A percentile compares a stretch with the other conserved stretches of the same genome.
Evolutionary conservation across 257 asterid genomes (phyloP).

Genomic region (Datura wrightii): DNA sequence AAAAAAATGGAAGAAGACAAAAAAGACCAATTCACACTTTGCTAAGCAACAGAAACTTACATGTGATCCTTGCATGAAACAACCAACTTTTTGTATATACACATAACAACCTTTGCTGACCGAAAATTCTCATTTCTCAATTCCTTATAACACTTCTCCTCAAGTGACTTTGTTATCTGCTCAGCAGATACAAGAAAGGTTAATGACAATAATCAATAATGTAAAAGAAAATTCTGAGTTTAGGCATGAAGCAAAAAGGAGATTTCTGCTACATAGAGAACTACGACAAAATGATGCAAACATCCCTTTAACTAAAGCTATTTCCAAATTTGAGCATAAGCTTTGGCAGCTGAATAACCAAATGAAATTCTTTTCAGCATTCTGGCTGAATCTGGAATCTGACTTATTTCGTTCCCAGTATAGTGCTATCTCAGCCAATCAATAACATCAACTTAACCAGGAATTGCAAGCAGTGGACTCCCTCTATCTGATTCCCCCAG

Average conservation of each 20-base stretch:
- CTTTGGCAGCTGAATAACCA: constrained; percentile 21
- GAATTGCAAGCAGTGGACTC: not conserved
- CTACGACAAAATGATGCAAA: not conserved
- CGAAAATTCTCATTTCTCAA: constrained; percentile 76
- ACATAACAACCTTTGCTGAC: constrained; percentile 76
- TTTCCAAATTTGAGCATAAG: not conserved
- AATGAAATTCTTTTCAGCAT: not conserved
- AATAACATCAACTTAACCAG: not conserved
- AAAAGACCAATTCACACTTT: not conserved
- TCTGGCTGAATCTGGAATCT: not conserved
- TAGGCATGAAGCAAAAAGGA: not conserved
- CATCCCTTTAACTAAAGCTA: not conserved
- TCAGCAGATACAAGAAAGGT: constrained; percentile 40
- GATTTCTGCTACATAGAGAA: not conserved
- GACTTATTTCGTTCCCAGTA: not conserved
- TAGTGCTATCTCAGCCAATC: not conserved
- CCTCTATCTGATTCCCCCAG: not conserved
- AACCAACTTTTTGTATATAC: constrained; percentile 83
- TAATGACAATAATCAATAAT: not conserved
- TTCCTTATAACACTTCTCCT: constrained; percentile 96
- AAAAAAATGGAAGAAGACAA: not conserved
- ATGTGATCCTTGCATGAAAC: constrained; percentile 90
- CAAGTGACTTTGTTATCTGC: constrained; percentile 85
- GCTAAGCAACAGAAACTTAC: constrained; percentile 49
- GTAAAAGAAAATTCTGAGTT: not conserved